Conservation (phyloP, 2,329 filamentous ascomycete genomes). For the Xylaria hypoxylon region DNA sequence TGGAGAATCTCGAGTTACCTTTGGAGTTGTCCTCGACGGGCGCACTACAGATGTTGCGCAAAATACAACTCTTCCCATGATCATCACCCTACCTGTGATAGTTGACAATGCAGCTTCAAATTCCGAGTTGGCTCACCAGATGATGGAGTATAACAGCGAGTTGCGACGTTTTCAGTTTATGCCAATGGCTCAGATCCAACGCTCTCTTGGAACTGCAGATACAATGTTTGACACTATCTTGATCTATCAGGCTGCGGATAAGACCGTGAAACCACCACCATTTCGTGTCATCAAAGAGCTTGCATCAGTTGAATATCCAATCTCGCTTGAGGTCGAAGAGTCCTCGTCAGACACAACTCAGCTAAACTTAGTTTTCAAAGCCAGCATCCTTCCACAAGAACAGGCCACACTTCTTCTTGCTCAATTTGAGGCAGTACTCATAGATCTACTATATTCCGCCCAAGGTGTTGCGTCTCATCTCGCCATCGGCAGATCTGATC, state of each 20-base stretch:
- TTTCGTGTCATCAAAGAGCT: slow-evolving; percentile 75
- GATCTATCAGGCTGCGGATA: slow-evolving; percentile 76
- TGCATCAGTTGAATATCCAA: slow-evolving; percentile 78
- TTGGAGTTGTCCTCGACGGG: slow-evolving; percentile 84
- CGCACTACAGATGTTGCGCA: slow-evolving; percentile 71
- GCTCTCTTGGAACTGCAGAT: slow-evolving; percentile 73
- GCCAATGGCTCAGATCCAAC: slow-evolving; percentile 78
- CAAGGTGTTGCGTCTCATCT: slow-evolving; percentile 56
- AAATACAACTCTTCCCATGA: slow-evolving; percentile 77
- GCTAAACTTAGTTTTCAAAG: slow-evolving; percentile 74
- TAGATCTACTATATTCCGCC: slow-evolving; percentile 65
- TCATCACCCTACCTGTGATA: slow-evolving; percentile 82
- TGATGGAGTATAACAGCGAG: slow-evolving; percentile 73
- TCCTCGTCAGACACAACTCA: slow-evolving; percentile 59
- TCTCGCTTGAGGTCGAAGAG: slow-evolving; percentile 84
- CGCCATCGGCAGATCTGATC: slow-evolving; percentile 44
- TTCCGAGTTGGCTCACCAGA: slow-evolving; percentile 66
- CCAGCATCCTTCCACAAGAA: slow-evolving; percentile 71
- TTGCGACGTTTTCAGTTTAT: slow-evolving; percentile 78
- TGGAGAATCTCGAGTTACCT: slow-evolving; percentile 79
- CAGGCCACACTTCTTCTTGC: slow-evolving; percentile 75
- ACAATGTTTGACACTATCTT: slow-evolving; percentile 86
- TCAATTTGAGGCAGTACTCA: slow-evolving; percentile 78
- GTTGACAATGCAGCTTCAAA: slow-evolving; percentile 68
- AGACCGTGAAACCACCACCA: slow-evolving; percentile 45